Percentiles rank a stretch among this genome's conserved stretches.
Conservation (phyloP, 2,329 filamentous ascomycete species). For the Claviceps sp. region DNA sequence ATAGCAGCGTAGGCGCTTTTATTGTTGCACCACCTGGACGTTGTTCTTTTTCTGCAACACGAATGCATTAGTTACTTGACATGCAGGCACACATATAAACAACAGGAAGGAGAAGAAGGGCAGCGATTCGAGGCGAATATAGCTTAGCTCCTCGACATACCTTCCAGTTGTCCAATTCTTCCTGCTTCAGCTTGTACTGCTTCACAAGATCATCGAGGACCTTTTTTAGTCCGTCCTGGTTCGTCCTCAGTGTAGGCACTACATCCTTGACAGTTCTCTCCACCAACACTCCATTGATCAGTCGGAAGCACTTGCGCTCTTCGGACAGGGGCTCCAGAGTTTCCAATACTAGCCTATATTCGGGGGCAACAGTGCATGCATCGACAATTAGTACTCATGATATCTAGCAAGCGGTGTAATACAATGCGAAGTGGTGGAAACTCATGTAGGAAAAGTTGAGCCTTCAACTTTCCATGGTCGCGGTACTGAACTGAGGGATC, state of each 20-base stretch:
- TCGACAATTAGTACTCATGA: conserved; percentile 2
- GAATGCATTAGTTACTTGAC: neutral
- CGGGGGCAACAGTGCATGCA: neutral
- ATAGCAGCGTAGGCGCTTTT: conserved; percentile 12
- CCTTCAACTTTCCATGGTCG: too few relatives aligned
- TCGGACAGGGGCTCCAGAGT: conserved; percentile 70
- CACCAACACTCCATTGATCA: conserved; percentile 94
- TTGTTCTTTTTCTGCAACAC: conserved; percentile 69
- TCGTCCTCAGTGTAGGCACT: conserved; percentile 78
- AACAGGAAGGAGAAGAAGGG: too few relatives aligned
- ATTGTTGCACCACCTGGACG: conserved; percentile 72
- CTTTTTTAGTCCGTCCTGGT: conserved; percentile 86
- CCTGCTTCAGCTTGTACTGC: conserved; percentile 90
- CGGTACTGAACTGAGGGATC: too few relatives aligned
- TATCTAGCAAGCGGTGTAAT: neutral
- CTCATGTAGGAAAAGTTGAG: too few relatives aligned
- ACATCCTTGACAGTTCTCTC: conserved; percentile 92
- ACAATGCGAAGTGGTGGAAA: too few relatives aligned
- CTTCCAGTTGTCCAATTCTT: conserved; percentile 98
- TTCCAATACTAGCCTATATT: conserved; percentile 73
- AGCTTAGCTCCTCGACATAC: conserved; percentile 35
- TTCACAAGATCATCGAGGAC: conserved; percentile 89
- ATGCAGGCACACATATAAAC: too few relatives aligned
- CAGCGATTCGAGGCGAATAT: neutral
- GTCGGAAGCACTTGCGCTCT: conserved; percentile 93